A percentile compares a stretch with the other conserved stretches of the same genome.
These are phyloP conservation scores for Tulasnella calospora DNA, from an alignment of 768 basidiomycete genomes.

Conservation along the genomic window DNA sequence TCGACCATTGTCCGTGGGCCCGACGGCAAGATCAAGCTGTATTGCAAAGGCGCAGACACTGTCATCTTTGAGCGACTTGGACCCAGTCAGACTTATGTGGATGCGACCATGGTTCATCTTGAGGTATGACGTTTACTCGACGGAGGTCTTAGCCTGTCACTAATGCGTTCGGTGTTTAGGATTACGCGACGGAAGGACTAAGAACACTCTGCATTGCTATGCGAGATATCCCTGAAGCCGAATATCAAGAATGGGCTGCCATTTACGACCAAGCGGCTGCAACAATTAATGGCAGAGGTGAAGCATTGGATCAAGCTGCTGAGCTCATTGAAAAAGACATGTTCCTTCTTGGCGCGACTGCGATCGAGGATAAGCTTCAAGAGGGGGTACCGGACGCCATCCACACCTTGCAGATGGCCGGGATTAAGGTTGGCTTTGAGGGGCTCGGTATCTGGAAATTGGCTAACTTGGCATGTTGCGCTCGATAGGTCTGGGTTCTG, in stretches of 20 bases:
- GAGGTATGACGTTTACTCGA: constrained; percentile 52
- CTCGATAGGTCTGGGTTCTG: constrained; percentile 81
- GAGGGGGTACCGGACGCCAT: constrained; percentile 98
- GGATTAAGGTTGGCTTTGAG: constrained; percentile 67
- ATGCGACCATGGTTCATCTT: constrained; percentile 81
- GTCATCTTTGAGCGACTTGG: constrained; percentile 89
- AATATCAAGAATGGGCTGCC: constrained; percentile 81
- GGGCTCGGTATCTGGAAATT: not conserved
- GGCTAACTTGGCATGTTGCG: not conserved
- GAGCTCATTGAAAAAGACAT: constrained; percentile 95
- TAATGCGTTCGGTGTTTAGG: constrained; percentile 40
- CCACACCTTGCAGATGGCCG: constrained; percentile 94
- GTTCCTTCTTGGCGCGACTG: constrained; percentile 89
- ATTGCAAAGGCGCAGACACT: constrained; percentile 96
- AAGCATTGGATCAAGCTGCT: constrained; percentile 89
- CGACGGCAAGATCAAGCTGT: constrained; percentile 88
- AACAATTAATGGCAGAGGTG: constrained; percentile 92
- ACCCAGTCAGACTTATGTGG: constrained; percentile 68
- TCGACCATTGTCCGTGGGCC: constrained; percentile 86
- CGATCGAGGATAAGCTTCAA: constrained; percentile 97
- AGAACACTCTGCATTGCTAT: constrained; percentile 95
- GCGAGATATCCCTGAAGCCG: constrained; percentile 84
- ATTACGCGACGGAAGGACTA: constrained; percentile 94
- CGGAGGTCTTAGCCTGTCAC: not conserved
- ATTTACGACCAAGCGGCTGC: constrained; percentile 90